Evolutionary conservation across 148 eudicot species (phyloP).

Genomic region (Camellia sinensis): DNA sequence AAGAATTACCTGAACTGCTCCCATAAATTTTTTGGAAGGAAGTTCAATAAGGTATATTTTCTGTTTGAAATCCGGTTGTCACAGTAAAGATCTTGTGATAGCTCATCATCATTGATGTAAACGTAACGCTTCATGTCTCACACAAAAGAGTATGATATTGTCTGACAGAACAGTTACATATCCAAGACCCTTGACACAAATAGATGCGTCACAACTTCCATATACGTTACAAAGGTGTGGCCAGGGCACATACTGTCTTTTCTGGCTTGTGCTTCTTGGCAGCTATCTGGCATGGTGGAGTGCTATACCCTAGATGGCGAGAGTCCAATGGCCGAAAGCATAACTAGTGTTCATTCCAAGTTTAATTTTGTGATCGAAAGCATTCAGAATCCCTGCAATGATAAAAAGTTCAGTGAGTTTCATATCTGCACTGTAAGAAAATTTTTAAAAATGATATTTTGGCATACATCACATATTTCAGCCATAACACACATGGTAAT

Average conservation of each 20-base stretch:
- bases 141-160: background rate
- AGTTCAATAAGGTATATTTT: slow-evolving; percentile 80
- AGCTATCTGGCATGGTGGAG: too few relatives aligned
- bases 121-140: slow-evolving; percentile 81
- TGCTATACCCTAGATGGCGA: too few relatives aligned
- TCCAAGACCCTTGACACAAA: too few relatives aligned
- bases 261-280: too few relatives aligned
- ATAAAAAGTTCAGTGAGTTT: slow-evolving; percentile 1
- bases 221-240: too few relatives aligned
- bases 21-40: slow-evolving; percentile 93
- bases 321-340: too few relatives aligned
- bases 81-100: slow-evolving; percentile 55
- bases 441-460: background rate
- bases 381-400: background rate
- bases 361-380: background rate
- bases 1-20: slow-evolving; percentile 91
- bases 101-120: slow-evolving; percentile 78
- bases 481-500: background rate
- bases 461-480: background rate
- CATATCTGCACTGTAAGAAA: background rate
- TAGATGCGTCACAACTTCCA: too few relatives aligned
- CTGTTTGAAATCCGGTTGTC: slow-evolving; percentile 86
- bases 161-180: background rate
- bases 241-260: too few relatives aligned
- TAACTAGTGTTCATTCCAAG: background rate